Evolutionary conservation across 495 filamentous ascomycete genomes (phyloP).

Genomic region (Tuber indicum): DNA sequence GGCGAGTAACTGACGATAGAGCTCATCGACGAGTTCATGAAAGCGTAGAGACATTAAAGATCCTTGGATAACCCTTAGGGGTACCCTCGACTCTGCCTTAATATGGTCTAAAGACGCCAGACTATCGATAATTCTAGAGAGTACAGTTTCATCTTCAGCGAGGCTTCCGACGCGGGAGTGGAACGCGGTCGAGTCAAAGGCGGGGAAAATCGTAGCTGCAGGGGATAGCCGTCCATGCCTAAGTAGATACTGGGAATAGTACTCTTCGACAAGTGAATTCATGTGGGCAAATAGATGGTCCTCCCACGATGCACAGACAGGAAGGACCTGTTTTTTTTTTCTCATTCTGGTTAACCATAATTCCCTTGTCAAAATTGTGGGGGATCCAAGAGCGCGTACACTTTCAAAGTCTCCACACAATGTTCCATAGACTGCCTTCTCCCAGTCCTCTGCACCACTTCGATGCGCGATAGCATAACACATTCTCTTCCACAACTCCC

Average conservation of each 20-base stretch:
- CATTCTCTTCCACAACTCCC: conserved; percentile 70
- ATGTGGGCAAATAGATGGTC: conserved; percentile 87
- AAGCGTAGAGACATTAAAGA: conserved; percentile 36
- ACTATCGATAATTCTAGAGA: conserved; percentile 38
- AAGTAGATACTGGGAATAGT: conserved; percentile 34
- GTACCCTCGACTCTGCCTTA: conserved; percentile 21
- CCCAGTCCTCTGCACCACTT: conserved; percentile 63
- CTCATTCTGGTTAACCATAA: background rate
- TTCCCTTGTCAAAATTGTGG: conserved; percentile 1
- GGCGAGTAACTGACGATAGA: conserved; percentile 27
- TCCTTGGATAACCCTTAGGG: conserved; percentile 40
- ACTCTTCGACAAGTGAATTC: conserved; percentile 61
- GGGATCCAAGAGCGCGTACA: conserved; percentile 43
- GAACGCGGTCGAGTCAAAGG: conserved; percentile 39
- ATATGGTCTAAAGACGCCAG: conserved; percentile 22
- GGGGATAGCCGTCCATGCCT: conserved; percentile 26
- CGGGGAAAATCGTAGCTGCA: conserved; percentile 31
- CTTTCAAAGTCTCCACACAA: conserved; percentile 74
- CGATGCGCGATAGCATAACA: conserved; percentile 69
- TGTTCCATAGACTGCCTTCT: conserved; percentile 82
- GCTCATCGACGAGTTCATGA: conserved; percentile 25
- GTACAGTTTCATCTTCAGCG: conserved; percentile 27
- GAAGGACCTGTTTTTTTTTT: conserved; percentile 44
- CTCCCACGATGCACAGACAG: conserved; percentile 74
- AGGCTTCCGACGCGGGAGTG: conserved; percentile 23